A percentile compares a stretch with the other conserved stretches of the same genome.
Conservation (phyloP, 192 early-diverging fungal species). For the Entomortierella chlamydospora region DNA sequence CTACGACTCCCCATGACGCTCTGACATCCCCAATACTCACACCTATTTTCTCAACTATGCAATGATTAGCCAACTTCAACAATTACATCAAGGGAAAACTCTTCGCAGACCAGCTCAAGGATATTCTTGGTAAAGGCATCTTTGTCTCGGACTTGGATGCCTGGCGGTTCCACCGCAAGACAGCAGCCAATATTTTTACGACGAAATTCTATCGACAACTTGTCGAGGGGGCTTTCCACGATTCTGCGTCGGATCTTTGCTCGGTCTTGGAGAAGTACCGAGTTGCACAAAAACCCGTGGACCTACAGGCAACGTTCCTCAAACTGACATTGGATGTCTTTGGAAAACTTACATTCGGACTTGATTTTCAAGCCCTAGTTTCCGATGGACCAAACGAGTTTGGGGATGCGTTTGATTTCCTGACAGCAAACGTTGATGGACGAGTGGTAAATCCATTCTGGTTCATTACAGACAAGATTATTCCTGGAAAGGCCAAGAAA, state of each 20-base stretch:
- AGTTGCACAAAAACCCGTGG: conserved; percentile 12
- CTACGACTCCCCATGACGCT: not conserved
- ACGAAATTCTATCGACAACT: conserved; percentile 45
- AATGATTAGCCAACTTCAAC: conserved; percentile 42
- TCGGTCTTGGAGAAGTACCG: conserved; percentile 19
- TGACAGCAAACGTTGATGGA: conserved; percentile 41
- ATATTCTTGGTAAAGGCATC: conserved; percentile 68
- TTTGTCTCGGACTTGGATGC: conserved; percentile 66
- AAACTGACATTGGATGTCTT: conserved; percentile 57
- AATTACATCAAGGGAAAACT: conserved; percentile 50
- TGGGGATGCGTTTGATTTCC: conserved; percentile 64
- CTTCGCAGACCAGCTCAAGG: conserved; percentile 38
- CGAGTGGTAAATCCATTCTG: conserved; percentile 46
- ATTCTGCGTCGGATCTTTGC: conserved; percentile 18
- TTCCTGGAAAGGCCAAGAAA: conserved; percentile 14
- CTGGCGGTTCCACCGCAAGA: conserved; percentile 67
- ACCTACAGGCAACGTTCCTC: conserved; percentile 59
- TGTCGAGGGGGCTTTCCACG: conserved; percentile 26
- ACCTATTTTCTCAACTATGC: not conserved
- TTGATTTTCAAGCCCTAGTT: conserved; percentile 27
- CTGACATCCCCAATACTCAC: not conserved
- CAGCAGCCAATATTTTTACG: conserved; percentile 47
- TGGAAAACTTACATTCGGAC: conserved; percentile 51
- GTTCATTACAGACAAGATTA: conserved; percentile 47
- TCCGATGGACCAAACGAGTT: conserved; percentile 35